These are phyloP conservation scores for Mortierella claussenii DNA, from an alignment of 192 early-diverging fungal species.

Conservation along the genomic window DNA sequence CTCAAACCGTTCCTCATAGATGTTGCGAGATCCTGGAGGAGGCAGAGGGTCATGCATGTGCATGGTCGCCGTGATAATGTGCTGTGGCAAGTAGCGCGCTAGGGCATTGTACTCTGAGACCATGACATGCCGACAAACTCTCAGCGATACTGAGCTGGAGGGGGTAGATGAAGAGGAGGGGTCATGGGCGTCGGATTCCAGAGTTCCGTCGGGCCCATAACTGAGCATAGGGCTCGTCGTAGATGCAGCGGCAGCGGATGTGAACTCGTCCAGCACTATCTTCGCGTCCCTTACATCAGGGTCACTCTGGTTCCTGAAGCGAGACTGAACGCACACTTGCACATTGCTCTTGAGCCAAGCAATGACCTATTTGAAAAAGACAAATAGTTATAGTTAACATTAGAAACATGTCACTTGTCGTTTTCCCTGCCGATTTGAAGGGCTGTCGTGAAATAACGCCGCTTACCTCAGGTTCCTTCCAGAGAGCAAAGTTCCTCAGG, in stretches of 20 bases:
- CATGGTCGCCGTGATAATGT: slow-evolving; percentile 56
- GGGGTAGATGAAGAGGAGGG: slow-evolving; percentile 1
- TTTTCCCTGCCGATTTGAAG: no score
- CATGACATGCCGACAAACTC: slow-evolving; percentile 47
- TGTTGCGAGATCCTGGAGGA: slow-evolving; percentile 58
- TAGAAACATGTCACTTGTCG: no score
- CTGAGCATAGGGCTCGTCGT: slow-evolving; percentile 7
- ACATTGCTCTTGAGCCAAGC: slow-evolving; percentile 53
- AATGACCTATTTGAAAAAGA: slow-evolving; percentile 25
- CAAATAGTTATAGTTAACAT: not conserved
- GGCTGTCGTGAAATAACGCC: no score
- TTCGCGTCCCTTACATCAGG: slow-evolving; percentile 30
- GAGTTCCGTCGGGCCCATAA: slow-evolving; percentile 49
- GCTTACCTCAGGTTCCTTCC: slow-evolving; percentile 81
- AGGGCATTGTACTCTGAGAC: slow-evolving; percentile 63
- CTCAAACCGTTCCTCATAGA: slow-evolving; percentile 47
- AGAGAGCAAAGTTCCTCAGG: slow-evolving; percentile 78
- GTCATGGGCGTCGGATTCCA: slow-evolving; percentile 9
- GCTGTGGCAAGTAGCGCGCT: slow-evolving; percentile 61
- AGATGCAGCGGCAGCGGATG: slow-evolving; percentile 3
- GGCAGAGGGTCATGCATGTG: slow-evolving; percentile 77
- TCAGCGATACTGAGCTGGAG: slow-evolving; percentile 13
- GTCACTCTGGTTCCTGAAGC: slow-evolving; percentile 26
- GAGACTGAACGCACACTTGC: slow-evolving; percentile 21
- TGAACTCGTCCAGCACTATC: slow-evolving; percentile 2